These are phyloP conservation scores for Psidium guajava DNA, from an alignment of 345 rosid species.

Conservation along the genomic window DNA sequence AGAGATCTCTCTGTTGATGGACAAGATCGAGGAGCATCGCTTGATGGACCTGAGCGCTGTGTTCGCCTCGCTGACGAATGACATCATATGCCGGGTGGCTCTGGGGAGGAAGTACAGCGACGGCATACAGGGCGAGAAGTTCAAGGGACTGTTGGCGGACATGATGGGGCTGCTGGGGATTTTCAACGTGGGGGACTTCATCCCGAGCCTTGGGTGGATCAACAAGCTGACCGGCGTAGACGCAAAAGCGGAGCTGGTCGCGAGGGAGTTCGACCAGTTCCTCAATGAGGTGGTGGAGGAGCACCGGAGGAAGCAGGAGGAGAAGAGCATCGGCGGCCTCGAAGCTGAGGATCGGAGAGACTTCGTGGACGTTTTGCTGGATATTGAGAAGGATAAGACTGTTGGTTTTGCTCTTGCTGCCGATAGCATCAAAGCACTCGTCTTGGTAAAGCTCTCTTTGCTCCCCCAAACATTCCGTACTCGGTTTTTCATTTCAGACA, in stretches of 20 bases:
- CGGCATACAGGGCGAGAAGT: conserved; percentile 13
- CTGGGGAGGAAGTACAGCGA: conserved; percentile 39
- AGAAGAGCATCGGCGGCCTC: neutral
- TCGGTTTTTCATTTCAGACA: too few relatives aligned
- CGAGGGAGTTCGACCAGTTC: conserved; percentile 12
- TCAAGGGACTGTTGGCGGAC: conserved; percentile 12
- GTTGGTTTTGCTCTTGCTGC: neutral
- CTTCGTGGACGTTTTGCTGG: conserved; percentile 19
- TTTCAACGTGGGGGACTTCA: conserved; percentile 27
- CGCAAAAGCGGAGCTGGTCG: conserved; percentile 7
- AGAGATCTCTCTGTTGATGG: conserved; percentile 17
- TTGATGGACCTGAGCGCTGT: conserved; percentile 27
- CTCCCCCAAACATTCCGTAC: neutral
- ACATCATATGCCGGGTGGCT: conserved; percentile 33
- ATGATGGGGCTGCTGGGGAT: conserved; percentile 19
- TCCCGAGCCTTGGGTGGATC: conserved; percentile 50
- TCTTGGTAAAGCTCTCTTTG: conserved; percentile 8
- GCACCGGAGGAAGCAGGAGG: neutral
- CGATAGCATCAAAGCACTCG: conserved; percentile 17
- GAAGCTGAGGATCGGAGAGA: conserved; percentile 2
- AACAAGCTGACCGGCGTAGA: conserved; percentile 14
- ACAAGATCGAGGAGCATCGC: conserved; percentile 9
- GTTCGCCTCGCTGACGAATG: conserved; percentile 13
- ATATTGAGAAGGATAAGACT: conserved; percentile 3
- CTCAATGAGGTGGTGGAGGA: conserved; percentile 11